Evolutionary conservation across 2,329 filamentous ascomycete species (phyloP).

Genomic region (Phoma sp.): DNA sequence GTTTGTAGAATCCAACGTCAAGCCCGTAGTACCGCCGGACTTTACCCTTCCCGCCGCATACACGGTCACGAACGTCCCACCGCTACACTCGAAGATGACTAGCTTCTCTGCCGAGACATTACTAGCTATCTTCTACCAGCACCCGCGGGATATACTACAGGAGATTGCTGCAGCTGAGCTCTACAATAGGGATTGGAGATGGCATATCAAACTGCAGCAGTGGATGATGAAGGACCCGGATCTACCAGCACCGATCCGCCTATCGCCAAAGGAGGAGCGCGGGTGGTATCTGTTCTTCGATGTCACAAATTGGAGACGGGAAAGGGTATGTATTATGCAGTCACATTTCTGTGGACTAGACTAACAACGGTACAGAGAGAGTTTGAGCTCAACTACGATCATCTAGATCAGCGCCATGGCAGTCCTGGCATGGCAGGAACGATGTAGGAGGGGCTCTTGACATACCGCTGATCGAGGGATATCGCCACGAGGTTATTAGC

Average conservation of each 20-base stretch:
- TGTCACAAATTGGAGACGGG: constrained; percentile 60
- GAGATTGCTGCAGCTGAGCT: constrained; percentile 71
- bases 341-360: not conserved
- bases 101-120: constrained; percentile 70
- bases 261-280: constrained; percentile 57
- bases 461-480: not conserved
- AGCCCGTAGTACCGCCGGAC: constrained; percentile 66
- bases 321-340: constrained; percentile 50
- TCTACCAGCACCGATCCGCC: constrained; percentile 52
- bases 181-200: constrained; percentile 61
- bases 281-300: constrained; percentile 65
- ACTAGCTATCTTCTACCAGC: constrained; percentile 74
- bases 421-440: constrained; percentile 41
- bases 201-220: constrained; percentile 61
- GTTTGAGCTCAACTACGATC: constrained; percentile 60
- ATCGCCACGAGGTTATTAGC: not conserved
- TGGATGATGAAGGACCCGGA: constrained; percentile 64
- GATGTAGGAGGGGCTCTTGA: constrained; percentile 22
- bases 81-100: constrained; percentile 64
- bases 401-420: constrained; percentile 56
- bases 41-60: constrained; percentile 70
- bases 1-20: constrained; percentile 65
- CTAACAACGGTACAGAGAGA: constrained; percentile 52
- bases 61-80: constrained; percentile 70
- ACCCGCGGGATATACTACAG: constrained; percentile 70